Percentiles rank a stretch among this genome's conserved stretches.
These are phyloP conservation scores for Silene vulgaris DNA, from an alignment of 179 eudicot species.

Conservation along the genomic window DNA sequence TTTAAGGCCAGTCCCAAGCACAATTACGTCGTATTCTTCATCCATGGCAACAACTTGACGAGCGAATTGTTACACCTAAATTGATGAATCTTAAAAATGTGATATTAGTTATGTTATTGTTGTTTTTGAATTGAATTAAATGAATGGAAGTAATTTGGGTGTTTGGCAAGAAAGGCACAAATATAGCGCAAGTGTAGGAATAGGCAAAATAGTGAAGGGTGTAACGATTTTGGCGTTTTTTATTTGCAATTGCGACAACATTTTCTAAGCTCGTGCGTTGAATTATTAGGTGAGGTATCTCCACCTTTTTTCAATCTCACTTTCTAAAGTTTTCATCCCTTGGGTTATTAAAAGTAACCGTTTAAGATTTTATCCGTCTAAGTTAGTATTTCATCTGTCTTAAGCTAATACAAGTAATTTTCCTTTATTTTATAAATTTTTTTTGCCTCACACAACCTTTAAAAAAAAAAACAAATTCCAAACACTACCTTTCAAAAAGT, in stretches of 20 bases:
- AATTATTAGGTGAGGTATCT: constrained; percentile 15
- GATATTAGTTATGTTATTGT: not conserved
- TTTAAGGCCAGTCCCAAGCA: constrained; percentile 73
- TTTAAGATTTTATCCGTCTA: too few species aligned
- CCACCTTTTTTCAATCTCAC: not conserved
- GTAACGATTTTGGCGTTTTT: constrained; percentile 26
- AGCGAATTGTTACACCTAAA: not conserved
- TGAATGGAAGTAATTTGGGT: not conserved
- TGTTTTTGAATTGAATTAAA: not conserved
- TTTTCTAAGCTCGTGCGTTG: constrained; percentile 11
- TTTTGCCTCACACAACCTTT: too few species aligned
- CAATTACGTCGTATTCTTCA: constrained; percentile 72
- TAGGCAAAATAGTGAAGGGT: constrained; percentile 15
- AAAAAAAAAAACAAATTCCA: too few species aligned
- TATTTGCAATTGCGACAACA: not conserved
- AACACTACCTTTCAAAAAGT: too few species aligned
- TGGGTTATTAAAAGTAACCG: too few species aligned
- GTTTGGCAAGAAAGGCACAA: not conserved
- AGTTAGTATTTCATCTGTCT: too few species aligned
- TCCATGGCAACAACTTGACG: constrained; percentile 33
- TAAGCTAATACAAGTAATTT: too few species aligned
- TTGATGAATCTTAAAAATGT: not conserved
- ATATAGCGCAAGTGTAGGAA: constrained; percentile 19
- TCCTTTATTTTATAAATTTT: too few species aligned
- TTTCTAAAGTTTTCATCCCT: too few species aligned